A percentile compares a stretch with the other conserved stretches of the same genome.
phyloP scores from a whole-genome alignment of 2,329 filamentous ascomycete genomes.

The Davidsoniella virescens region DNA sequence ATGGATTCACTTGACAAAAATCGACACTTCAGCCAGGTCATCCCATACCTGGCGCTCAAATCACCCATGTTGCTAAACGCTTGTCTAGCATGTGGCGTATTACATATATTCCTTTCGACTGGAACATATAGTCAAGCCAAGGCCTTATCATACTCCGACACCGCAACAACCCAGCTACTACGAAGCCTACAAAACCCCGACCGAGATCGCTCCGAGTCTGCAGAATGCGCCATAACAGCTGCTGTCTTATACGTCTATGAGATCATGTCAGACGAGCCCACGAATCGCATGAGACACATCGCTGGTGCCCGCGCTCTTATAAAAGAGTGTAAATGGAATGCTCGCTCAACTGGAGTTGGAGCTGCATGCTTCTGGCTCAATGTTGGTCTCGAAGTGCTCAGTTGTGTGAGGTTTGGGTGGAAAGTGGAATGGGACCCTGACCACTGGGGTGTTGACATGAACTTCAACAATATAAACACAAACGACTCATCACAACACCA shows the following conservation, averaged over 20 bases:
- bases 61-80: slow-evolving; percentile 84
- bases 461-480: slow-evolving; percentile 29
- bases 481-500: background rate
- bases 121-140: slow-evolving; percentile 34
- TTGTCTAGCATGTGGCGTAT: slow-evolving; percentile 73
- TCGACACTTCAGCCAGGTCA: slow-evolving; percentile 69
- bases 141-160: slow-evolving; percentile 70
- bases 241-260: slow-evolving; percentile 86
- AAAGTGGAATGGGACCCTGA: slow-evolving; percentile 77
- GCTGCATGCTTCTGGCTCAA: slow-evolving; percentile 91
- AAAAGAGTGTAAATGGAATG: slow-evolving; percentile 80
- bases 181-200: slow-evolving; percentile 69
- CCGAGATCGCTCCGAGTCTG: slow-evolving; percentile 43
- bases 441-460: slow-evolving; percentile 73
- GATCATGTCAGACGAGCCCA: slow-evolving; percentile 68
- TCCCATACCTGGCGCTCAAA: slow-evolving; percentile 69
- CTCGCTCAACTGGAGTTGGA: slow-evolving; percentile 60
- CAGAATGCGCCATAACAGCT: slow-evolving; percentile 73
- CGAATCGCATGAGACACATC: slow-evolving; percentile 78
- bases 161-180: slow-evolving; percentile 62
- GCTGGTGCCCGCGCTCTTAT: slow-evolving; percentile 72
- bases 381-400: slow-evolving; percentile 77
- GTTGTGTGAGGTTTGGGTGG: slow-evolving; percentile 77
- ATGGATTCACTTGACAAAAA: slow-evolving; percentile 81
- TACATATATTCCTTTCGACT: slow-evolving; percentile 57